Base-by-base conservation (phyloP, 2,329 filamentous ascomycete genomes). In the Fusarium chuoi region DNA sequence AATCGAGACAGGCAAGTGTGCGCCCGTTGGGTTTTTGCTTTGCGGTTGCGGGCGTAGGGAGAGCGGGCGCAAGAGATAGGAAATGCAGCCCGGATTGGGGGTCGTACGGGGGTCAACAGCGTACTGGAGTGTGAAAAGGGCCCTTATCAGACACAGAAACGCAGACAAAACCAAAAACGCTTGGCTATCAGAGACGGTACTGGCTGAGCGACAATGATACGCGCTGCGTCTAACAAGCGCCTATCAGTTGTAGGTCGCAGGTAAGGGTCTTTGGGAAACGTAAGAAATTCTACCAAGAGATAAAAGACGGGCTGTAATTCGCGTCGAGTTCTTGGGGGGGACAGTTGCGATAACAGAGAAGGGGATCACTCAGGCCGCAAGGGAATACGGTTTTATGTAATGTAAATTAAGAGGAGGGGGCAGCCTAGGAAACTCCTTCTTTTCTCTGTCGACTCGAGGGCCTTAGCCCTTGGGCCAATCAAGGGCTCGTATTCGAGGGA, bases 31-130 rank as follows among this genome's bases (percentile, higher is more conserved):
- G 75, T 77, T 77, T 79, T 80, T 81, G 77, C 78, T 77, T 80
- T 81, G 79, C 79, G 81, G 79, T 80, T 81, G 79, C 80, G 81
- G 80, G 80, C 81, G 80, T 79, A 55, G 75, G 76, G 79, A 77
- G 71, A 64, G 79, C 80, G 81, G 80, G 80, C 81, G 80, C 77
- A 81, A 78, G 62, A 74, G 75, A 73, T 71, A 76, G 65, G 48
- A 66, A 65, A 77, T 77, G 75, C 70, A 77, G 67, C 61, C 74
- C 72, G 56, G 75, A 62, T 79, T 79, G 76, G 77, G 77, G 79
- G 77, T 78, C 56, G 71, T 71, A 79, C 77, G 78, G 78, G 76
- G 70, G 76, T 70, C 69, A 66, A 58, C 62, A 68, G 65, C 65
- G 62, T 62, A 67, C 73, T 61, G 69, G 58, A 56, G 72, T 44